Base-by-base conservation (phyloP, 2,329 filamentous ascomycete genomes). In the Alternaria conjuncta region DNA sequence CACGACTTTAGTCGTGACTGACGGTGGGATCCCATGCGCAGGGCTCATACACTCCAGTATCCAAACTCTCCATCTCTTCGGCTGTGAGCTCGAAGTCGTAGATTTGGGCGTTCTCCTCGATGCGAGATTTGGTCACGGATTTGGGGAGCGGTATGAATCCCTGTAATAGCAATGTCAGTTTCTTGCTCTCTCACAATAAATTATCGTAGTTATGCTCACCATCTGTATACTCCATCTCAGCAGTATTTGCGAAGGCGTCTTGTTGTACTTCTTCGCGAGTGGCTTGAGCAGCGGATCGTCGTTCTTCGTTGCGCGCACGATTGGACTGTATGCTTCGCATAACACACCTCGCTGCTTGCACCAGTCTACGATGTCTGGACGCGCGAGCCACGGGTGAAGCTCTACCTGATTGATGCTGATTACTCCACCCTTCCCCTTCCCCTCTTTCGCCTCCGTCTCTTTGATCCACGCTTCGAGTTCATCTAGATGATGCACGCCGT, bases 381-480 rank as follows among this genome's bases (percentile, higher is more conserved):
- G 86, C 9, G 89, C 85, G 45, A 94, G 88, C 94, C 93, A 97
- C 1, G 94, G 94, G 80, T 97, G 94, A 11, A 97, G 82, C 81
- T 97, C 94, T 80, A 81, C 67, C 81, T 97, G 94, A 44, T 93
- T 94, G 41, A 97, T 91, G 64, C 90, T 91, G 73, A 97, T 86
- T 44, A 92, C 83, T 23, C 92, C 92, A 5, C 86, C 87, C 69
- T 88, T 89, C 10, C 89, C 90, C 61, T 83, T 81, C 2, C 87
- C 88, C 49, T 88, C 85, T 46, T 86, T 85, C 78, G 88, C 87
- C 72, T 92, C 90, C 0, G 90, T 85, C 77, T 90, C 87, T 70
- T 84, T 82, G 73, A 86, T 86, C 74, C 82, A 86, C 57, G 78
- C 69, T 71, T 87, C 85, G 12, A 87, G 73, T 70, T 87, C 86